Evolutionary conservation across 2,329 filamentous ascomycete genomes (phyloP), one percentile per base, ranked within the genome.

Genomic region (Ophiostoma angusticollis): DNA sequence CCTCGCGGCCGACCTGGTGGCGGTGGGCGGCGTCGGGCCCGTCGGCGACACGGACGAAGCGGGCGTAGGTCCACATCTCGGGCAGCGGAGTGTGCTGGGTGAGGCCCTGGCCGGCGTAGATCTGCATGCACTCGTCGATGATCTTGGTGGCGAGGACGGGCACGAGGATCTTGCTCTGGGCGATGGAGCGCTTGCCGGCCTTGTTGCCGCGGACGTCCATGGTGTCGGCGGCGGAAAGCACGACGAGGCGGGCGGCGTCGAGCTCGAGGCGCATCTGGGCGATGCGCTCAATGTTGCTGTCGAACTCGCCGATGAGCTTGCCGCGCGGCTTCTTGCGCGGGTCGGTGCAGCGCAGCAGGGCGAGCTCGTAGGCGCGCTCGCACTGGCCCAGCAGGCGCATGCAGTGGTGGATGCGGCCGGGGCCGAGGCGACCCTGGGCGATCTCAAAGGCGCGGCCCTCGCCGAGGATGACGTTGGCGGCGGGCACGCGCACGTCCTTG

Each of bases 391-490:
- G 91, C 46, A 78, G 80, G 47, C 91, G 79, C 91, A 96, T 96
- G 45, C 86, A 85, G 64, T 98, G 91, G 65, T 98, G 91, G 57
- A 98, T 96, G 42, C 91, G 83, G 28, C 91, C 91, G 2, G 91
- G 91, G 1, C 91, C 91, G 16, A 98, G 79, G 52, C 91, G 84
- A 40, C 91, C 91, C 59, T 98, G 91, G 54, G 96, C 95, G 55
- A 98, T 94, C 62, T 98, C 91, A 59, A 96, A 96, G 14, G 91
- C 91, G 45, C 84, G 78, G 47, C 91, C 89, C 58, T 91, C 84
- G 43, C 89, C 89, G 4, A 96, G 78, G 13, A 95, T 82, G 55
- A 96, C 80, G 64, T 84, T 89, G 52, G 67, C 67, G 24, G 70
- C 75, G 9, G 89, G 89, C 0, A 96, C 83, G 42, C 87, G 81